Evolutionary conservation across 23 red algal genomes (phyloP), one percentile per base, ranked within the genome.

Genomic region (Pyropia yezoensis): DNA sequence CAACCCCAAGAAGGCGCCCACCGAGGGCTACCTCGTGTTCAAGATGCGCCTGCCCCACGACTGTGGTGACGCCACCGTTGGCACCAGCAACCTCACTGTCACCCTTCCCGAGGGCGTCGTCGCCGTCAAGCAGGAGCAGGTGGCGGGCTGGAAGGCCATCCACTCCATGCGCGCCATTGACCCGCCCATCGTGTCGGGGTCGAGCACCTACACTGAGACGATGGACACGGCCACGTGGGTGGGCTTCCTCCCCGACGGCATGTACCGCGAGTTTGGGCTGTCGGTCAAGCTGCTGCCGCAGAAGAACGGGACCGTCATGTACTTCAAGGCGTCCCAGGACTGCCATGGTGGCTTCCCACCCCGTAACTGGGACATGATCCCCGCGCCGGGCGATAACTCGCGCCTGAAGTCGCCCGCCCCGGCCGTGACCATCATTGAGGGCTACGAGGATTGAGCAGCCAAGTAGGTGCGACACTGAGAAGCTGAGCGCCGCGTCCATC

Each of bases 21-120:
- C 39, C 4, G 39, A 47, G 39, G 39, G 39, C 39, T 47, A 12
- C 11, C 4, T 47, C 4, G 39, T 47, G 4, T 47, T 47, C 39
- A 47, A 47, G 39, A 47, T 87, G 18, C 25, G 70, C 27, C 63
- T 87, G 11, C 54, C 59, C 7, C 82, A 87, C 62, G 82, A 87
- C 33, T 87, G 82, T 66, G 82, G 82, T 7, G 82, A 87, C 47
- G 82, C 74, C 1, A 87, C 82, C 17, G 54, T 87, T 27, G 82
- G 82, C 18, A 87, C 82, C 12, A 69, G 71, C 6, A 87, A 87
- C 34, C 71, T 87, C 29, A 87, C 82, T 6, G 27, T 87, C n/a
- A 65, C 60, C 21, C 52, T 87, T 0, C 82, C 82, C 14, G 23
- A 47, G 13, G 47, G 70, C 14, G 33, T 87, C 52, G 22, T 27